A percentile compares a stretch with the other conserved stretches of the same genome.
Evolutionary conservation across 2,329 filamentous ascomycete species (phyloP).

Genomic region (Emydomyces testavorans): DNA sequence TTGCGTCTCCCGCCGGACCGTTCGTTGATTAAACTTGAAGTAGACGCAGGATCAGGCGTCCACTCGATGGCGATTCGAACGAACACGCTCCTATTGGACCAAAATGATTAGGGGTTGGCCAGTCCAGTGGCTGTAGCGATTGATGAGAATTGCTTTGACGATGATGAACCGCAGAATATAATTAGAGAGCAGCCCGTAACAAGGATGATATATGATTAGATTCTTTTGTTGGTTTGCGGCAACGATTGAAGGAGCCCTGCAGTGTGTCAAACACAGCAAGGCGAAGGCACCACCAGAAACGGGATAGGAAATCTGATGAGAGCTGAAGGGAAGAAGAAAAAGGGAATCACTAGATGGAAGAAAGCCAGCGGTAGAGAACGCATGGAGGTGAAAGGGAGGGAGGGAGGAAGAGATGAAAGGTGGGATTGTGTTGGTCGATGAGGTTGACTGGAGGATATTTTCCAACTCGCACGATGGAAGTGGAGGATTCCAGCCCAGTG

Average conservation of each 20-base stretch:
- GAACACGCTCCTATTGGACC: slow-evolving; percentile 12
- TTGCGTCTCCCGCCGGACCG: slow-evolving; percentile 5
- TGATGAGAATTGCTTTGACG: slow-evolving; percentile 2
- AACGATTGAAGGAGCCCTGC: slow-evolving; percentile 22
- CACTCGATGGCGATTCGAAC: slow-evolving; percentile 8
- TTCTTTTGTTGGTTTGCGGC: slow-evolving; percentile 3
- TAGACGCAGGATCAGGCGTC: neutral
- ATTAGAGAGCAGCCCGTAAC: slow-evolving; percentile 1
- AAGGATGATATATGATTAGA: slow-evolving; percentile 1
- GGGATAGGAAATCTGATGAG: neutral
- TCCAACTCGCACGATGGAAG: neutral
- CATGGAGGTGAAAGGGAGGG: slow-evolving; percentile 14
- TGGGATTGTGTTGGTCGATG: neutral
- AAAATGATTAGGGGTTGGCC: slow-evolving; percentile 31
- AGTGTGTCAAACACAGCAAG: slow-evolving; percentile 38
- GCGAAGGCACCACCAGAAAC: slow-evolving; percentile 13
- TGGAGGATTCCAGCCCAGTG: slow-evolving; percentile 8
- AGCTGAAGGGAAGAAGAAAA: slow-evolving; percentile 11
- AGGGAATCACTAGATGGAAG: slow-evolving; percentile 17
- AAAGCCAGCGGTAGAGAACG: slow-evolving; percentile 13
- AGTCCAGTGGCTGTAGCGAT: slow-evolving; percentile 37
- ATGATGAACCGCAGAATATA: slow-evolving; percentile 13
- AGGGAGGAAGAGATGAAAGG: slow-evolving; percentile 15
- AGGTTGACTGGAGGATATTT: slow-evolving; percentile 3
- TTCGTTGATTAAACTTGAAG: neutral